Evolutionary conservation across 495 filamentous ascomycete species (phyloP).

Genomic region (Chaetomium tenue): DNA sequence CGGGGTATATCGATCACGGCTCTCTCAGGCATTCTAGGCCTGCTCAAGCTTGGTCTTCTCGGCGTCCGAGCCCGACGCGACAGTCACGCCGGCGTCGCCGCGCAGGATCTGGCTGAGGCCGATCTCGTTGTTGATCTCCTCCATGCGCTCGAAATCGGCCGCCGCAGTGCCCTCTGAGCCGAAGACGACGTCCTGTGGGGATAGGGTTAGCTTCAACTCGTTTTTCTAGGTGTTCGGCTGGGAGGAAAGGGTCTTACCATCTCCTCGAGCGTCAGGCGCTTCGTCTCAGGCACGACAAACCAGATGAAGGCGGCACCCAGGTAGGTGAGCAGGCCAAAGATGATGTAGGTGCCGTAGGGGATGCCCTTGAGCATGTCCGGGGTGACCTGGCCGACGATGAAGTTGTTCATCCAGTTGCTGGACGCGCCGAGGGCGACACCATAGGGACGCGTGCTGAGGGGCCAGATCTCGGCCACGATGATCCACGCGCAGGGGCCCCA

Average conservation of each 20-base stretch:
- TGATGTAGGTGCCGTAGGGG: conserved; percentile 74
- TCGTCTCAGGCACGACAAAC: conserved; percentile 74
- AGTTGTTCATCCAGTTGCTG: conserved; percentile 57
- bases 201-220: conserved; percentile 32
- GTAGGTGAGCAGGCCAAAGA: conserved; percentile 71
- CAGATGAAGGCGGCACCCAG: conserved; percentile 68
- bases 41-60: conserved; percentile 29
- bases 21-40: conserved; percentile 13
- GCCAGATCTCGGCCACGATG: conserved; percentile 73
- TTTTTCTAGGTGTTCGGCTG: not conserved
- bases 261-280: conserved; percentile 59
- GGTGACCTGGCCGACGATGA: conserved; percentile 67
- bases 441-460: conserved; percentile 67
- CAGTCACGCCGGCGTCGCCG: conserved; percentile 24
- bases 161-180: conserved; percentile 67
- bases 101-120: conserved; percentile 53
- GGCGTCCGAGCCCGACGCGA: conserved; percentile 26
- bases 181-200: conserved; percentile 67
- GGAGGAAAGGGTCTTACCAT: conserved; percentile 44
- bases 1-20: not conserved
- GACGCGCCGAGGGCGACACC: conserved; percentile 70
- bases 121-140: conserved; percentile 69
- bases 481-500: conserved; percentile 74
- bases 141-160: conserved; percentile 70
- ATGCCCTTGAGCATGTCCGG: conserved; percentile 70